A percentile compares a stretch with the other conserved stretches of the same genome.
Conservation (phyloP, 2,329 filamentous ascomycete species). For the Diaporthe capsici region DNA sequence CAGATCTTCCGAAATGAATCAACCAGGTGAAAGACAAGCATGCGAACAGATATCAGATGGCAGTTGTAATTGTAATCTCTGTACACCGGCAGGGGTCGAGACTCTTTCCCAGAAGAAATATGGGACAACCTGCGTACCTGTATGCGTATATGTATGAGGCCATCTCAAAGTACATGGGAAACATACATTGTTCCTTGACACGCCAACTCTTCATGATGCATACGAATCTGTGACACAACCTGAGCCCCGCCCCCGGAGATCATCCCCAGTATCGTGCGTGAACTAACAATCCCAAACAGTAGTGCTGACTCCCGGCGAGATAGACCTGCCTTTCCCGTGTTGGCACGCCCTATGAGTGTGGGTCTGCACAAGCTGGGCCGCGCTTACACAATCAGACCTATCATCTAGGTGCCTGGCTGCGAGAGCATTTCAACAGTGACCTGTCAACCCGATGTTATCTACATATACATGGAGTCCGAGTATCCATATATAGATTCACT, state of each 20-base stretch:
- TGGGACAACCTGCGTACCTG: neutral
- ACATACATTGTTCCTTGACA: neutral
- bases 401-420: neutral
- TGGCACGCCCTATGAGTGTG: conserved; percentile 2
- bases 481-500: neutral
- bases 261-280: neutral
- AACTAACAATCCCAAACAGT: neutral
- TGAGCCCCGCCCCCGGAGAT: neutral
- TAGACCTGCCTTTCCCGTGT: neutral
- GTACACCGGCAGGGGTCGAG: neutral
- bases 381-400: neutral
- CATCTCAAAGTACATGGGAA: neutral
- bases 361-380: neutral
- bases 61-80: neutral
- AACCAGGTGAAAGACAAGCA: neutral
- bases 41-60: neutral
- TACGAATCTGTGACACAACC: neutral
- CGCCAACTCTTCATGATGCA: neutral
- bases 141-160: too few relatives aligned
- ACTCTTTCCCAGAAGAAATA: neutral
- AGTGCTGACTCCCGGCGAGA: conserved; percentile 12
- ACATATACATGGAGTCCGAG: neutral
- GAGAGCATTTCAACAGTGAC: neutral
- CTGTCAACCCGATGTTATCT: neutral
- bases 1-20: neutral